phyloP scores from a whole-genome alignment of 306 rosid genomes.

The Acmispon strigosus region DNA sequence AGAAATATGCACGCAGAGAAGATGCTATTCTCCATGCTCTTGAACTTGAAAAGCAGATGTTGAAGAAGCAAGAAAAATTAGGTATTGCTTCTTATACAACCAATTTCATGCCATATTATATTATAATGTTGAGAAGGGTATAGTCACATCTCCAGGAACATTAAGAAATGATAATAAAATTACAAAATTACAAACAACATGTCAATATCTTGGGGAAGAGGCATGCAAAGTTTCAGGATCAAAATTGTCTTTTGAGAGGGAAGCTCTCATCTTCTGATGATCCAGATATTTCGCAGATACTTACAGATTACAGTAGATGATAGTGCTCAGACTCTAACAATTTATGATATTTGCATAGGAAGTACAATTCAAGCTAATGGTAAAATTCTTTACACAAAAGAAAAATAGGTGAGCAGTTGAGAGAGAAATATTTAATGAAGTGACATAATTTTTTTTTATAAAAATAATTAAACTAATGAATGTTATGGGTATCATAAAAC shows the following conservation, averaged over 20 bases:
- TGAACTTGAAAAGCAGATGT: constrained; percentile 70
- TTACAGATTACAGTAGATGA: constrained; percentile 30
- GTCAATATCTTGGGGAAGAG: constrained; percentile 37
- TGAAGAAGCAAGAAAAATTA: constrained; percentile 55
- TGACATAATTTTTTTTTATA: constrained; percentile 13
- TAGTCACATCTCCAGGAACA: constrained; percentile 30
- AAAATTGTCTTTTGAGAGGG: constrained; percentile 33
- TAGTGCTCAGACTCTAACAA: neutral
- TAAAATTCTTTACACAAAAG: constrained; percentile 27
- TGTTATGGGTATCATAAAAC: constrained; percentile 25
- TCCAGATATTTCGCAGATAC: constrained; percentile 41
- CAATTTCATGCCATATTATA: constrained; percentile 31
- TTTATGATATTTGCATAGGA: neutral
- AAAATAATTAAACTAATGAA: constrained; percentile 12
- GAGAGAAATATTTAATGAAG: constrained; percentile 24
- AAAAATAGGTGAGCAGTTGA: constrained; percentile 27
- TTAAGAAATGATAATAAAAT: constrained; percentile 32
- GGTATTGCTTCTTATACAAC: constrained; percentile 38
- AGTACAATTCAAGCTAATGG: constrained; percentile 17
- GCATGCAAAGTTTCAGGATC: constrained; percentile 51
- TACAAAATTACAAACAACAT: constrained; percentile 20
- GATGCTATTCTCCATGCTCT: constrained; percentile 97
- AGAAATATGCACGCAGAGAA: constrained; percentile 96
- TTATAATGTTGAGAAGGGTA: constrained; percentile 34
- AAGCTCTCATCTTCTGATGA: constrained; percentile 34